Evolutionary conservation across 306 rosid genomes (phyloP).

Genomic region (Vachellia pachyceras): DNA sequence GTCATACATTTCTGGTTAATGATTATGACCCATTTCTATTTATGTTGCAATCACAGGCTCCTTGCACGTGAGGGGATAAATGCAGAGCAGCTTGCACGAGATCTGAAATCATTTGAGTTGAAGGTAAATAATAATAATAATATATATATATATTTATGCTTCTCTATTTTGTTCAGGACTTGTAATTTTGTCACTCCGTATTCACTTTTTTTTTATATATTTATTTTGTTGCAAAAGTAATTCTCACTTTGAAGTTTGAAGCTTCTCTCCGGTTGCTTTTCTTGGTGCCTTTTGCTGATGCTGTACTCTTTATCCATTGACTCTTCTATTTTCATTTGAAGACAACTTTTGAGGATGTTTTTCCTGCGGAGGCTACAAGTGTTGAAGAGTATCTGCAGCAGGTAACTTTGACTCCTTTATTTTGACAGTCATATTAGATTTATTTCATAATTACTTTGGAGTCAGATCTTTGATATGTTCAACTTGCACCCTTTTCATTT

Average conservation of each 20-base stretch:
- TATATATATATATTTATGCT: background rate
- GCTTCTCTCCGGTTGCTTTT: slow-evolving; percentile 21
- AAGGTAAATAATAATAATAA: slow-evolving; percentile 53
- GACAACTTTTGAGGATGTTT: slow-evolving; percentile 99
- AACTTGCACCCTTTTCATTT: background rate
- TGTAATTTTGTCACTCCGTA: background rate
- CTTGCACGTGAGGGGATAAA: slow-evolving; percentile 99
- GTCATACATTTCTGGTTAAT: background rate
- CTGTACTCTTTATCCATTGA: slow-evolving; percentile 8
- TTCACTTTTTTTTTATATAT: slow-evolving; percentile 10
- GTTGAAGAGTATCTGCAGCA: slow-evolving; percentile 99
- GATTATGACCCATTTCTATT: slow-evolving; percentile 1
- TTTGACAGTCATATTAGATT: slow-evolving; percentile 12
- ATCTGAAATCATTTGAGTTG: slow-evolving; percentile 95
- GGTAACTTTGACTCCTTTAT: slow-evolving; percentile 56
- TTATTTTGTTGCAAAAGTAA: slow-evolving; percentile 9
- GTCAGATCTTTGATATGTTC: background rate
- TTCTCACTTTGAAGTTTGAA: slow-evolving; percentile 23
- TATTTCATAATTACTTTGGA: background rate
- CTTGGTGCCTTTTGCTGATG: slow-evolving; percentile 36
- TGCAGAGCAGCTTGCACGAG: slow-evolving; percentile 99
- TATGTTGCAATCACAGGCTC: slow-evolving; percentile 59
- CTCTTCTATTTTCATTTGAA: slow-evolving; percentile 41
- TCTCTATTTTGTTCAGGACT: slow-evolving; percentile 4
- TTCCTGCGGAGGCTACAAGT: slow-evolving; percentile 95